A percentile compares a stretch with the other conserved stretches of the same genome.
Evolutionary conservation across 2,329 filamentous ascomycete genomes (phyloP).

Genomic region (Aspergillus sp.): DNA sequence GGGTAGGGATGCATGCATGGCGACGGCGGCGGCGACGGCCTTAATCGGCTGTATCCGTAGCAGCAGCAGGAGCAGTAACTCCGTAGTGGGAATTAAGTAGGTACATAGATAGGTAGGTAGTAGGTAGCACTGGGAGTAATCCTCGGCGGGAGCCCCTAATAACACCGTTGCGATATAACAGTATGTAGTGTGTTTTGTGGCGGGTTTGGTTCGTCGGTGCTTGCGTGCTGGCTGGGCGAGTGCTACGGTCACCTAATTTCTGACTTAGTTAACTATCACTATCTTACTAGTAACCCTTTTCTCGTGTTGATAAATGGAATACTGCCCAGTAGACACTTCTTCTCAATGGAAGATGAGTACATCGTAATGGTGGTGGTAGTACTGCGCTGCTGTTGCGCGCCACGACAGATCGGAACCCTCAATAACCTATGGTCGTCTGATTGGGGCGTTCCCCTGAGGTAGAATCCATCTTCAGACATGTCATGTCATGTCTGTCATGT

Average conservation of each 20-base stretch:
- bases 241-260: background rate
- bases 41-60: background rate
- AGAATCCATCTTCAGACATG: background rate
- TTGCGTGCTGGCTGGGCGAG: background rate
- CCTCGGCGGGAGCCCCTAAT: background rate
- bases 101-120: too few species aligned
- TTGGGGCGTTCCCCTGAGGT: slow-evolving; percentile 5
- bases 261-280: too few species aligned
- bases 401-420: background rate
- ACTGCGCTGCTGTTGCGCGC: slow-evolving; percentile 6
- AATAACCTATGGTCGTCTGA: background rate
- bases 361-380: slow-evolving; percentile 2
- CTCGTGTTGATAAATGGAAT: background rate
- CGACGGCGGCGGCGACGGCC: background rate
- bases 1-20: background rate
- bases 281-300: background rate
- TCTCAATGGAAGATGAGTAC: too few species aligned
- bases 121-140: background rate
- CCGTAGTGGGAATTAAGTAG: too few species aligned
- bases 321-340: too few species aligned
- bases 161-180: background rate
- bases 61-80: too few species aligned
- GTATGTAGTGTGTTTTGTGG: too few species aligned
- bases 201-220: too few species aligned
- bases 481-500: slow-evolving; percentile 1